Conservation (phyloP, 2,329 filamentous ascomycete species). For the Hypoxylon sp. region DNA sequence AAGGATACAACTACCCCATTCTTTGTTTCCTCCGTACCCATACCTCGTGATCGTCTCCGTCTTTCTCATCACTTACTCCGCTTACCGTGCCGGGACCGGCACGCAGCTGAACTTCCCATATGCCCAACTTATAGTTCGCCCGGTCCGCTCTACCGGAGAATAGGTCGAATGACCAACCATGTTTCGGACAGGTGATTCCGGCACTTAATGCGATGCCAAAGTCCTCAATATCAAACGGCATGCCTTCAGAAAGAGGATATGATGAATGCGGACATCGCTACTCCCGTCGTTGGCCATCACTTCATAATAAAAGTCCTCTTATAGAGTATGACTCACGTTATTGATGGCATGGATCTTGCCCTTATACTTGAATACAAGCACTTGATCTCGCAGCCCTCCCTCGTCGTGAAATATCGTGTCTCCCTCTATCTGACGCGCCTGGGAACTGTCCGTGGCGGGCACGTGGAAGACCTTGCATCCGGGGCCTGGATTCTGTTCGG, state of each 20-base stretch:
- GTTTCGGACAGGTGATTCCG: constrained; percentile 77
- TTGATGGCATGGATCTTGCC: constrained; percentile 77
- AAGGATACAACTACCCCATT: constrained; percentile 46
- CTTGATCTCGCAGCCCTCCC: constrained; percentile 67
- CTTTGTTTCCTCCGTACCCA: constrained; percentile 56
- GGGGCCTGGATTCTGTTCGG: constrained; percentile 57
- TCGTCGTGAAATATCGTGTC: constrained; percentile 53
- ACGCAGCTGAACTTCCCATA: constrained; percentile 75
- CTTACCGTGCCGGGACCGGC: constrained; percentile 26
- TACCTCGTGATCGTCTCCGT: constrained; percentile 46
- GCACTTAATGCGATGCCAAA: constrained; percentile 75
- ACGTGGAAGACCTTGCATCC: constrained; percentile 74
- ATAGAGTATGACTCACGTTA: constrained; percentile 66
- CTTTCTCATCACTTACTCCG: constrained; percentile 28
- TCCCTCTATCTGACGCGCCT: constrained; percentile 56
- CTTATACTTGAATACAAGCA: constrained; percentile 75
- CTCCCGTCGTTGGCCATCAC: constrained; percentile 34
- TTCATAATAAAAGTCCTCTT: not conserved
- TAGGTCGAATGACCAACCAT: constrained; percentile 80
- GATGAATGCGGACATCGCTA: constrained; percentile 78
- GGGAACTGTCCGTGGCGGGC: constrained; percentile 58
- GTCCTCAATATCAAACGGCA: constrained; percentile 79
- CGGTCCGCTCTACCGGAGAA: constrained; percentile 74
- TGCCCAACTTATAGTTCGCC: constrained; percentile 71
- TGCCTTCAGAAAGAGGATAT: constrained; percentile 75